These are phyloP conservation scores for Piromyces finnis DNA, from an alignment of 192 early-diverging fungal species.

Conservation along the genomic window DNA sequence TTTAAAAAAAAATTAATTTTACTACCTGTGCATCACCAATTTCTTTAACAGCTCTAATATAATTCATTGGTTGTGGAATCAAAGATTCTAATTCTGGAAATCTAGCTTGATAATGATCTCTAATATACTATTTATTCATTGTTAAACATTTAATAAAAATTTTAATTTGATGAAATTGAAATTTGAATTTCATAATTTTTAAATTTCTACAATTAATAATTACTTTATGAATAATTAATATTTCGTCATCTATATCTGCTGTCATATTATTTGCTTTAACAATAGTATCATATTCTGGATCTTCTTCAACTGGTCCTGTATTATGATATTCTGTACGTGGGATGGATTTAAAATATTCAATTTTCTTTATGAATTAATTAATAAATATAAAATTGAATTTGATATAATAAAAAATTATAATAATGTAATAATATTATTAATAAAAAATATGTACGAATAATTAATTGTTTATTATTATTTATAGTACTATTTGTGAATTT, in stretches of 20 bases:
- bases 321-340: slow-evolving; percentile 15
- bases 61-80: slow-evolving; percentile 74
- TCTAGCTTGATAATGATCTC: slow-evolving; percentile 72
- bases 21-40: neutral
- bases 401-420: neutral
- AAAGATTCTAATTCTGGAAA: slow-evolving; percentile 88
- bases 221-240: slow-evolving; percentile 74
- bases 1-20: neutral
- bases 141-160: no score
- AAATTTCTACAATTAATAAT: neutral
- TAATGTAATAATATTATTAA: no score
- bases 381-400: neutral
- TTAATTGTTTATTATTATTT: no score
- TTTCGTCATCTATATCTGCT: slow-evolving; percentile 74
- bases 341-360: slow-evolving; percentile 18
- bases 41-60: slow-evolving; percentile 58
- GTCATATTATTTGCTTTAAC: slow-evolving; percentile 71
- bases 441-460: no score
- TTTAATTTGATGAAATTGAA: no score
- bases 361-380: slow-evolving; percentile 14
- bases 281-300: slow-evolving; percentile 75
- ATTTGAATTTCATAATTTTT: no score
- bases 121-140: slow-evolving; percentile 38
- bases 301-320: slow-evolving; percentile 53
- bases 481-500: no score